Evolutionary conservation across 2,329 filamentous ascomycete species (phyloP).

Genomic region (Fusarium globosum): DNA sequence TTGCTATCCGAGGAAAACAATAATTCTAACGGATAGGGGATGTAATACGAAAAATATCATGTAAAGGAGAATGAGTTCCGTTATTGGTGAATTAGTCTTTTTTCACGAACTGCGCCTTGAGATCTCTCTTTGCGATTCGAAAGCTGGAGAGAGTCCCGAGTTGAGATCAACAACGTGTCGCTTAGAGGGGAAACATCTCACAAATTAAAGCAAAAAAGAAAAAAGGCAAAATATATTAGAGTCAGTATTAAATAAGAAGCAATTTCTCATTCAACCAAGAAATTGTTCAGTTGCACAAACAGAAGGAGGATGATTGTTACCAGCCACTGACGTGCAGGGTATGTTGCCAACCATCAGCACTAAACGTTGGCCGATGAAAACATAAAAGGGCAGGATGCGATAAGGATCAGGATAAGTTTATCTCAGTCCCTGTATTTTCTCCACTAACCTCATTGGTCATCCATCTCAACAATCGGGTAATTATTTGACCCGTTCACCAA

Average conservation of each 20-base stretch:
- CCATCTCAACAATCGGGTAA: not conserved
- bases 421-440: not conserved
- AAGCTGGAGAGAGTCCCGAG: too few relatives aligned
- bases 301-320: not conserved
- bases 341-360: not conserved
- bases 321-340: not conserved
- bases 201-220: rapidly evolving
- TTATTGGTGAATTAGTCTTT: rapidly evolving
- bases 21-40: not conserved
- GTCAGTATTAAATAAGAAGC: rapidly evolving
- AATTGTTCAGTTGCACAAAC: not conserved
- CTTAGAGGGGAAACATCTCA: rapidly evolving
- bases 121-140: rapidly evolving
- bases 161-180: rapidly evolving
- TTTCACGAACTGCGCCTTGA: rapidly evolving
- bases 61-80: rapidly evolving
- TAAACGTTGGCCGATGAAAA: not conserved
- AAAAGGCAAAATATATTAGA: not conserved
- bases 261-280: not conserved
- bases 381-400: not conserved
- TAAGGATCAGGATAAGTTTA: not conserved
- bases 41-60: rapidly evolving
- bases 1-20: not conserved
- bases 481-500: not conserved
- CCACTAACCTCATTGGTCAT: not conserved